These are phyloP conservation scores for Hypoxylon sp. DNA, from an alignment of 2,329 filamentous ascomycete species.

Conservation along the genomic window DNA sequence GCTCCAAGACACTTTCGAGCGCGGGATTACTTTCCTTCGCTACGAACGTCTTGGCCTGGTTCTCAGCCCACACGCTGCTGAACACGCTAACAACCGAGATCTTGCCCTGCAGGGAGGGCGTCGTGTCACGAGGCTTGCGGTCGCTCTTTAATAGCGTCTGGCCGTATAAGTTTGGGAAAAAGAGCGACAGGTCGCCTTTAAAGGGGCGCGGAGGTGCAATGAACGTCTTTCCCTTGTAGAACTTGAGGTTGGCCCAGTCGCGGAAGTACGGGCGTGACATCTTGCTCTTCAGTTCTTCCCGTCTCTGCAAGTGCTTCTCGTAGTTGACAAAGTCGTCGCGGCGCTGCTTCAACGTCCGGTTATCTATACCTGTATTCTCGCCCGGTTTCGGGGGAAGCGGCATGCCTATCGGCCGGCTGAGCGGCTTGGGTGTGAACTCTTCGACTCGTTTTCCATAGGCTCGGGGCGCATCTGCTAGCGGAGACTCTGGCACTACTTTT, in stretches of 20 bases:
- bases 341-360: conserved; percentile 75
- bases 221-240: conserved; percentile 93
- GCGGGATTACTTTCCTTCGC: conserved; percentile 76
- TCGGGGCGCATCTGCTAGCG: conserved; percentile 71
- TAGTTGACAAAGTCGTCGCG: conserved; percentile 87
- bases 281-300: conserved; percentile 83
- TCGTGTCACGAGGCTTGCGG: conserved; percentile 76
- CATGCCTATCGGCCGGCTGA: conserved; percentile 86
- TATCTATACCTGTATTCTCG: conserved; percentile 85
- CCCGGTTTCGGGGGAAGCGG: conserved; percentile 78
- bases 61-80: conserved; percentile 87
- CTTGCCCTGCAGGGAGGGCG: conserved; percentile 78
- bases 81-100: conserved; percentile 86
- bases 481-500: conserved; percentile 56
- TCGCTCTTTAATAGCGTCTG: conserved; percentile 76
- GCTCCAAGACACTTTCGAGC: conserved; percentile 74
- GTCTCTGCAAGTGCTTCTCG: conserved; percentile 83
- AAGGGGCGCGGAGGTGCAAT: conserved; percentile 88
- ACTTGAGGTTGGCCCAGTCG: conserved; percentile 89
- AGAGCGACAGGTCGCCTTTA: conserved; percentile 84
- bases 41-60: conserved; percentile 82
- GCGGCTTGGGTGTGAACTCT: conserved; percentile 71
- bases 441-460: conserved; percentile 70
- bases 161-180: conserved; percentile 93
- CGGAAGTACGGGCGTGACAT: conserved; percentile 93